Base-by-base conservation (phyloP, 2,329 filamentous ascomycete species). In the Tolypocladium tropicale region DNA sequence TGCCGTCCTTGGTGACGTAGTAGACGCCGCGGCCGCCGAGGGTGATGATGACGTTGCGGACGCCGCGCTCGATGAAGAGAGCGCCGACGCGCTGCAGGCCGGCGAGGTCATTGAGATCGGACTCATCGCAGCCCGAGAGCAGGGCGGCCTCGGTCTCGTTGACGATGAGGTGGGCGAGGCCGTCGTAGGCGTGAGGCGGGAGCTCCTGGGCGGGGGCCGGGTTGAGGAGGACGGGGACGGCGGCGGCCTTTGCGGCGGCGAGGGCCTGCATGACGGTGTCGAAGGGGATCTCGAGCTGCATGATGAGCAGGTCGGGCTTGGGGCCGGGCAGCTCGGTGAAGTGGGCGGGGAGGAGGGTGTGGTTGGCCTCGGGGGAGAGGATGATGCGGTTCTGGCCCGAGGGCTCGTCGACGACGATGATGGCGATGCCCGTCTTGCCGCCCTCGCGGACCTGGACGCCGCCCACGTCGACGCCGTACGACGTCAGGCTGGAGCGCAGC, bases 81-180 rank as follows among this genome's bases (percentile, higher is more conserved):
- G 70, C 64, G 1, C 79, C 81, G 2, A 87, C 77, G 43, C 64
- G 65, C 58, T 70, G 65, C 48, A 81, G 62, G 1, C 78, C 78
- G 0, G 69, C 66, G 53, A 73, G 68, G 16, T 67, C 66, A 32
- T 81, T 78, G 54, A 84, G 74, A 28, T 78, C 76, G 0, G 68
- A 71, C 61, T 80, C 77, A 9, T 69, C 63, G 55, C 75, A 75
- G 2, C 81, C 83, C 0, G 82, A 84, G 55, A 95, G 78, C 53
- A 92, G 81, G 10, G 85, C 81, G 2, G 91, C 89, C 74, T 96
- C 92, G 1, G 87, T 94, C 75, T 96, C 92, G 67, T 97, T 96
- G 64, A 96, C 82, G 53, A 96, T 82, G 48, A 96, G 77, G 64
- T 95, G 90, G 46, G 84, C 83, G 34, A 96, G 78, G 1, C 81